Evolutionary conservation across 805 yeast species (phyloP), one percentile per base, ranked within the genome.

Genomic region (Yamadazyma kitorensis): DNA sequence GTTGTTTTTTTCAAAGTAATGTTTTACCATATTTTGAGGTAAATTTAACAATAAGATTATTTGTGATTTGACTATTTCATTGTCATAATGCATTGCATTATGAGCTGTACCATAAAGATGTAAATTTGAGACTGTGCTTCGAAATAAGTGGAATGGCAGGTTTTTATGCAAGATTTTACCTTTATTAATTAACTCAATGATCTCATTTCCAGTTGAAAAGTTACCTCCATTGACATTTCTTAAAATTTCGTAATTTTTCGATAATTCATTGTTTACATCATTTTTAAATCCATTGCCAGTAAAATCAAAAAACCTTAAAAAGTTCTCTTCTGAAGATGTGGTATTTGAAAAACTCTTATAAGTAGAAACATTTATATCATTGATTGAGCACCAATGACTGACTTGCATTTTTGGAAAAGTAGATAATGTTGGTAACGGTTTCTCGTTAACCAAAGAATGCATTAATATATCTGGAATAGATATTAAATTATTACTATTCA

Each of bases 361-460:
- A 33, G 74, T 66, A 3, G 77, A 65, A 4, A 77, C 75, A 14
- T 70, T 56, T 2, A 82, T 64, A 20, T 78, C 73, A 21, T 71
- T 69, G 6, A 88, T 76, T 9, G 70, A 66, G 17, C 82, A 72
- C 85, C 93, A 86, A 3, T 74, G 70, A 9, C 64, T 68, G 5
- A 89, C 96, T 40, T 62, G 65, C 66, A 91, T 67, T 17, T 66
- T 64, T 0, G 97, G 96, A 12, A 88, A 60, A 18, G 39, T 44
- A 0, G 57, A 48, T 24, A 74, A 67, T 3, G 51, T 44, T 38
- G 73, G 59, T 26, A 91, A 68, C 0, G 95, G 93, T 16, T 80
- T 81, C 48, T 86, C 94, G 53, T 91, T 91, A 19, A 85, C 77
- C 52, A 91, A 67, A 0, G 96, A 86, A 50, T 89, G 95, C 95